Conservation (phyloP, 495 filamentous ascomycete species). For the Lepraria neglecta region DNA sequence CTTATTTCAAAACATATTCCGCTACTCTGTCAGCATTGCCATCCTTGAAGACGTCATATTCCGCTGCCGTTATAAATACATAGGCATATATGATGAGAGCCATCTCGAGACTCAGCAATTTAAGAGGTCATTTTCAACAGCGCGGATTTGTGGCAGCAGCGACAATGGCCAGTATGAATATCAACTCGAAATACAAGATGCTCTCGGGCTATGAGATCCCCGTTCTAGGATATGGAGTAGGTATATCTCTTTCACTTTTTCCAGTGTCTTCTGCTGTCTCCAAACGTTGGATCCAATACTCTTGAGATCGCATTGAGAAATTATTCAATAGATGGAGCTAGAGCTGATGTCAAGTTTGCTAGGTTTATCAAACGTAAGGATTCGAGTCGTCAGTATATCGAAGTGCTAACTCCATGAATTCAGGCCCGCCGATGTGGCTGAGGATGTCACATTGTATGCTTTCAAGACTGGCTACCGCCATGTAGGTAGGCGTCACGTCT, state of each 20-base stretch:
- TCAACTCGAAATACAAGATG: conserved; percentile 62
- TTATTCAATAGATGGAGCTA: neutral
- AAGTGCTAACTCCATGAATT: conserved; percentile 13
- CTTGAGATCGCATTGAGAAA: no score
- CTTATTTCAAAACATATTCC: neutral
- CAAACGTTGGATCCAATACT: no score
- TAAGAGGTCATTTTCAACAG: neutral
- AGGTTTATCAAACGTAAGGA: conserved; percentile 69
- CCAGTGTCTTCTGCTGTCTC: no score
- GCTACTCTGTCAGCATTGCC: no score
- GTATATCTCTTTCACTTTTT: neutral
- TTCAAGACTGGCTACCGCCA: conserved; percentile 68
- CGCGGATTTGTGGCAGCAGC: conserved; percentile 12
- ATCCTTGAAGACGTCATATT: no score
- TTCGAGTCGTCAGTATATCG: conserved; percentile 10
- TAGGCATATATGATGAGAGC: conserved; percentile 1
- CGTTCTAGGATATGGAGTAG: conserved; percentile 44
- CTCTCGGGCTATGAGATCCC: conserved; percentile 76
- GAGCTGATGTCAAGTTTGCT: conserved; percentile 9
- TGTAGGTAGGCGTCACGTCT: conserved; percentile 35
- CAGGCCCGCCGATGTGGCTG: conserved; percentile 50
- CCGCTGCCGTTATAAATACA: no score
- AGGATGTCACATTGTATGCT: conserved; percentile 54
- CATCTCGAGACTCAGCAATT: neutral
- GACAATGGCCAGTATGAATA: conserved; percentile 51